phyloP scores from a whole-genome alignment of 2,329 filamentous ascomycete species.

The Ploettnerulaceae sp. region DNA sequence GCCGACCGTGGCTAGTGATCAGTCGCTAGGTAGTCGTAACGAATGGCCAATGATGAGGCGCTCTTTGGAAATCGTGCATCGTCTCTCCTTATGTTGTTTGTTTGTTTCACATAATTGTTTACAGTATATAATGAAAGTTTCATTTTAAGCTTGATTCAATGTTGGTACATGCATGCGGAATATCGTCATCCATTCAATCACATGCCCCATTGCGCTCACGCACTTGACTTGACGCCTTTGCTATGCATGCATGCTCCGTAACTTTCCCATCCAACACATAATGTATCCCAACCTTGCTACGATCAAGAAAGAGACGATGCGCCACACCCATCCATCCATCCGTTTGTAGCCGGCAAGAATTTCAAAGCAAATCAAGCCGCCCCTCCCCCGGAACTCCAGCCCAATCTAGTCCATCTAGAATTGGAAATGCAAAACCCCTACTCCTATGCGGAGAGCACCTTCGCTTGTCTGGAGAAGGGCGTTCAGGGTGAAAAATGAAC shows the following conservation, averaged over 20 bases:
- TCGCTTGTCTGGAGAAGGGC: background rate
- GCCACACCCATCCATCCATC: background rate
- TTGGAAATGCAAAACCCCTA: constrained; percentile 10
- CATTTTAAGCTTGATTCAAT: too few species aligned
- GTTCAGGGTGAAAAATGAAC: constrained; percentile 10
- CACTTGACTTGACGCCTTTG: constrained; percentile 1
- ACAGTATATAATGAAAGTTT: too few species aligned
- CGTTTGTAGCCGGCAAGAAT: background rate
- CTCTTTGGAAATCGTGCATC: too few species aligned
- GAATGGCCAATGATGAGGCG: too few species aligned
- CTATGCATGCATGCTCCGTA: constrained; percentile 3
- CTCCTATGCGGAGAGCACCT: too few species aligned
- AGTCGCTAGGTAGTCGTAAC: too few species aligned
- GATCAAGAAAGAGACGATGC: background rate
- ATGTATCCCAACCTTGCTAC: constrained; percentile 1
- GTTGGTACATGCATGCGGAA: too few species aligned
- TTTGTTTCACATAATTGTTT: too few species aligned
- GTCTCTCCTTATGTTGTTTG: too few species aligned
- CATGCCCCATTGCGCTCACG: background rate
- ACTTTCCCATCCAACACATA: background rate
- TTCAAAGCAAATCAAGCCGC: background rate
- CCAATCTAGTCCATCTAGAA: constrained; percentile 10
- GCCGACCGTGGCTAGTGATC: too few species aligned
- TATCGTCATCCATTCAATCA: background rate
- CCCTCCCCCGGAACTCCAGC: constrained; percentile 2